Conservation (phyloP, 225 moss, liverwort and hornwort genomes). For the Thuidium tamariscinum region DNA sequence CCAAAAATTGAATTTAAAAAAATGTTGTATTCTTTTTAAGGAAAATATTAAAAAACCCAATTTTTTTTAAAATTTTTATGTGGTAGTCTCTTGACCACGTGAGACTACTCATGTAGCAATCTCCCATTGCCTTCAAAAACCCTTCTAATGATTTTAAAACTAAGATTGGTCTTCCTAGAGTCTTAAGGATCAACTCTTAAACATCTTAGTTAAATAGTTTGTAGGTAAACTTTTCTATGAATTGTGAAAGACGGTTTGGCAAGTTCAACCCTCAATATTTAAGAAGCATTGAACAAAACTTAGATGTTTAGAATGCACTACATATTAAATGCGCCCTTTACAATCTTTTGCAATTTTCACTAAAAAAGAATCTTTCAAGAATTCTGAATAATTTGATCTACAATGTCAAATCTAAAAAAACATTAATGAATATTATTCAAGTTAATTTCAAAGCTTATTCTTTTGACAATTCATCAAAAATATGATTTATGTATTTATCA, state of each 20-base stretch:
- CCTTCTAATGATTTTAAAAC: too few species aligned
- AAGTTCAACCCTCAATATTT: not conserved
- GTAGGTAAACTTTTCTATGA: not conserved
- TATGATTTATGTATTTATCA: not conserved
- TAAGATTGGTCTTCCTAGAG: too few species aligned
- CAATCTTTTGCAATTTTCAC: not conserved
- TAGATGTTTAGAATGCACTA: not conserved
- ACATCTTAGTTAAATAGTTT: rapidly evolving
- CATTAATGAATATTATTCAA: not conserved
- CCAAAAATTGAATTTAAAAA: too few species aligned
- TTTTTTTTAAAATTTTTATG: too few species aligned
- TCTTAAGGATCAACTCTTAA: too few species aligned
- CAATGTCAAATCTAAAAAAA: not conserved
- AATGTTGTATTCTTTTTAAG: too few species aligned
- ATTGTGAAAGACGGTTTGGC: not conserved
- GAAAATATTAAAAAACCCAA: too few species aligned
- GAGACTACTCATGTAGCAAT: too few species aligned
- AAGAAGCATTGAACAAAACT: not conserved
- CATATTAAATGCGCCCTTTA: not conserved
- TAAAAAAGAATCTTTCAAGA: not conserved
- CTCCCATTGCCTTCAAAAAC: too few species aligned
- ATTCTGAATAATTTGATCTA: not conserved
- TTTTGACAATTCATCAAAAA: not conserved
- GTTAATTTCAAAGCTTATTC: not conserved
- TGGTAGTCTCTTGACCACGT: too few species aligned